A percentile compares a stretch with the other conserved stretches of the same genome.
Evolutionary conservation across 2,329 filamentous ascomycete species (phyloP).

Genomic region (Colletotrichum limetticola): DNA sequence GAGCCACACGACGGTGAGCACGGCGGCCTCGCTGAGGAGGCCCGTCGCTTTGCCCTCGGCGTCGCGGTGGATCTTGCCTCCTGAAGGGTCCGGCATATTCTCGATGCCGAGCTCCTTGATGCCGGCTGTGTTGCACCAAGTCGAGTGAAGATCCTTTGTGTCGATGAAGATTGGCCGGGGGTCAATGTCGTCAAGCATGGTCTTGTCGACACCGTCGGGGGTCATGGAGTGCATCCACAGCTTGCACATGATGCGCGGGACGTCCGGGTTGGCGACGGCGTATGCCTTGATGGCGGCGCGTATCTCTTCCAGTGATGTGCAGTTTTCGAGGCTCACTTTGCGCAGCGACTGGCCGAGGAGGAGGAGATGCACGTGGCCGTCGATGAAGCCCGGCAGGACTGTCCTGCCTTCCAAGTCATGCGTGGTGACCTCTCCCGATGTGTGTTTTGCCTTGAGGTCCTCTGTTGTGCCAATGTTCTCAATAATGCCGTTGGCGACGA

Average conservation of each 20-base stretch:
- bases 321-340: slow-evolving; percentile 60
- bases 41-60: slow-evolving; percentile 58
- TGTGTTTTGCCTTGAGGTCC: slow-evolving; percentile 4
- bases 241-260: slow-evolving; percentile 61
- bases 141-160: slow-evolving; percentile 66
- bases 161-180: slow-evolving; percentile 66
- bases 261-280: slow-evolving; percentile 57
- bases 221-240: slow-evolving; percentile 67
- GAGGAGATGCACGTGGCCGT: slow-evolving; percentile 67
- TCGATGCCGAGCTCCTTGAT: slow-evolving; percentile 60
- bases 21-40: slow-evolving; percentile 62
- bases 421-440: neutral
- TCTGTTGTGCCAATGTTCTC: slow-evolving; percentile 22
- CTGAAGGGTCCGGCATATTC: slow-evolving; percentile 57
- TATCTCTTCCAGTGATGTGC: slow-evolving; percentile 61
- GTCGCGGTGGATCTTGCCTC: slow-evolving; percentile 64
- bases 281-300: slow-evolving; percentile 55
- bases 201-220: slow-evolving; percentile 55
- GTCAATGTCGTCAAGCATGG: slow-evolving; percentile 63
- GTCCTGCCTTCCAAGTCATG: slow-evolving; percentile 44
- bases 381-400: slow-evolving; percentile 66
- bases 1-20: slow-evolving; percentile 66
- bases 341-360: slow-evolving; percentile 63
- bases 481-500: slow-evolving; percentile 34
- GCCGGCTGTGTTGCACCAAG: slow-evolving; percentile 65